Conservation (phyloP, 2,329 filamentous ascomycete species). For the Penicillium sp. region DNA sequence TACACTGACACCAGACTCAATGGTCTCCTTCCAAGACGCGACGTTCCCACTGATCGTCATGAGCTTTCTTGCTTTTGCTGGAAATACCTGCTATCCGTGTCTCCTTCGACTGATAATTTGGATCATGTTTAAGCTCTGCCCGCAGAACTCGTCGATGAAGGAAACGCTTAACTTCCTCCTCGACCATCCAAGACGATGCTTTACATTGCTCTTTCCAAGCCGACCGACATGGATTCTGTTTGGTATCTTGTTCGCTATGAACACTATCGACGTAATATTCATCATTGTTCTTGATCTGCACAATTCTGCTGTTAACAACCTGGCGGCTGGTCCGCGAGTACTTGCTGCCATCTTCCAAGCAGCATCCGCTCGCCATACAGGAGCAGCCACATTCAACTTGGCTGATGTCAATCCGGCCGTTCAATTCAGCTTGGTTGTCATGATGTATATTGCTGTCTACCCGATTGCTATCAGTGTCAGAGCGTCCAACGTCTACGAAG, state of each 20-base stretch:
- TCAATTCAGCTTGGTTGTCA: conserved; percentile 66
- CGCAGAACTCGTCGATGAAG: conserved; percentile 36
- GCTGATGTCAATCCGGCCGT: conserved; percentile 55
- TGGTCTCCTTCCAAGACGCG: not conserved
- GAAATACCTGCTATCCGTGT: not conserved
- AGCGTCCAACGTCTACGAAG: conserved; percentile 67
- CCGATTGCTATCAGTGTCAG: conserved; percentile 93
- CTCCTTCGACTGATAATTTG: not conserved
- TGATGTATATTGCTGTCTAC: conserved; percentile 99
- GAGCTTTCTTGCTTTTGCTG: not conserved
- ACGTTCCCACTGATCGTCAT: not conserved
- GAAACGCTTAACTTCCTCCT: conserved; percentile 56
- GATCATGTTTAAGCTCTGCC: conserved; percentile 28
- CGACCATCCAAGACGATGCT: conserved; percentile 81
- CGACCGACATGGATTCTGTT: conserved; percentile 61
- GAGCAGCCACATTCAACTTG: conserved; percentile 53
- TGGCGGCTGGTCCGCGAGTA: conserved; percentile 48
- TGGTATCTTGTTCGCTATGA: conserved; percentile 52
- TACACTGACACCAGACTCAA: not conserved
- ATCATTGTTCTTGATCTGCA: conserved; percentile 40
- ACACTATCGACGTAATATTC: conserved; percentile 54
- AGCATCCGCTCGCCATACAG: conserved; percentile 50
- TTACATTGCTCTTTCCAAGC: conserved; percentile 65
- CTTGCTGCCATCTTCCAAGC: conserved; percentile 62
- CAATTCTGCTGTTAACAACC: conserved; percentile 48